These are phyloP conservation scores for Cystobasidium sp. DNA, from an alignment of 1,284 basidiomycete species.

Conservation along the genomic window DNA sequence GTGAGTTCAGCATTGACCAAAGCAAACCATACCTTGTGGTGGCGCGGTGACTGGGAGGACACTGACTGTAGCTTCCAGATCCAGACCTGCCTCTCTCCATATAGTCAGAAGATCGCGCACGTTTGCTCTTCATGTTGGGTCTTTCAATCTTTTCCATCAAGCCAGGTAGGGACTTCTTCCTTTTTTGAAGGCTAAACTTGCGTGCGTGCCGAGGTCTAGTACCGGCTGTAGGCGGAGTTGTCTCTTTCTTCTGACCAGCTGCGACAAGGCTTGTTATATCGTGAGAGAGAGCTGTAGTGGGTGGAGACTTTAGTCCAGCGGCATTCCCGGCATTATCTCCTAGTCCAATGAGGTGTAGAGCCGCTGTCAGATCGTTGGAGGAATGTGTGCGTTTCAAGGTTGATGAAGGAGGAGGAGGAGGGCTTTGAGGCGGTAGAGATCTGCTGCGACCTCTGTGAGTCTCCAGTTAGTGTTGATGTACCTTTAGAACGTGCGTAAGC, in stretches of 20 bases:
- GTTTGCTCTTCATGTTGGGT: slow-evolving; percentile 4
- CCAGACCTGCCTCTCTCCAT: slow-evolving; percentile 17
- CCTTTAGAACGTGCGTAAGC: not conserved
- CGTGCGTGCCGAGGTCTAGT: slow-evolving; percentile 30
- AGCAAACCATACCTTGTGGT: not conserved
- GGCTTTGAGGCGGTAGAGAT: slow-evolving; percentile 3
- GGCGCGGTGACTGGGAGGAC: not conserved
- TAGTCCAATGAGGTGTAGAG: slow-evolving; percentile 36
- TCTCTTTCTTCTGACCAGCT: not conserved
- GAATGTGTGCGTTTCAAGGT: slow-evolving; percentile 14
- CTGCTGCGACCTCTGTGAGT: slow-evolving; percentile 15
- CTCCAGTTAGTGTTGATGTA: not conserved
- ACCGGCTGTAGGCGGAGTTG: too few relatives aligned
- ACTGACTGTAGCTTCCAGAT: slow-evolving; percentile 32
- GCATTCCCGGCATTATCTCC: slow-evolving; percentile 1
- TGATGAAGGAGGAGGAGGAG: slow-evolving; percentile 4
- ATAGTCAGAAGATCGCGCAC: slow-evolving; percentile 13
- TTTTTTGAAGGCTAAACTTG: slow-evolving; percentile 33
- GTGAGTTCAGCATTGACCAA: not conserved
- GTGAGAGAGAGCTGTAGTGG: slow-evolving; percentile 1
- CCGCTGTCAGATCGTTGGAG: slow-evolving; percentile 33
- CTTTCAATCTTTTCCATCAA: not conserved
- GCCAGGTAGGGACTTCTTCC: slow-evolving; percentile 22
- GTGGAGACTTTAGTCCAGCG: not conserved
- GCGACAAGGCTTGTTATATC: slow-evolving; percentile 4